These are phyloP conservation scores for Penicillium odoratum DNA, from an alignment of 495 filamentous ascomycete species.

Conservation along the genomic window DNA sequence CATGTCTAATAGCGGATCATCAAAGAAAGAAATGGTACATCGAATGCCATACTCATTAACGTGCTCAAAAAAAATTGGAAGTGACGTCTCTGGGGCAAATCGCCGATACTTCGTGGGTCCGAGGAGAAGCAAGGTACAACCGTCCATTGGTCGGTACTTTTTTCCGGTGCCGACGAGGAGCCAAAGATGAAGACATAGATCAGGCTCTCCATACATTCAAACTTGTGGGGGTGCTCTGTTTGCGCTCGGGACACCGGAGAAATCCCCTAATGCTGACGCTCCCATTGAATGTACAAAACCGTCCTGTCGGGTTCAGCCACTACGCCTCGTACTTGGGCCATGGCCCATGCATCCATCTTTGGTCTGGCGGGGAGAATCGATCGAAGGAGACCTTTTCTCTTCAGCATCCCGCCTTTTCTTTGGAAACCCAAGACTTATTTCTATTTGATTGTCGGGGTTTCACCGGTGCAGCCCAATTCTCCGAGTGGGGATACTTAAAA, in stretches of 20 bases:
- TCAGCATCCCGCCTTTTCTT: not conserved
- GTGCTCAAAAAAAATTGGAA: not conserved
- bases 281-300: not conserved
- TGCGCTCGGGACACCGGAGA: not conserved
- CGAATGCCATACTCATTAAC: not conserved
- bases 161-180: not conserved
- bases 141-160: not conserved
- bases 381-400: not conserved
- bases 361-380: not conserved
- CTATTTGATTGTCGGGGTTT: not conserved
- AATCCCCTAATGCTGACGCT: not conserved
- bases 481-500: not conserved
- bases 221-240: not conserved
- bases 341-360: not conserved
- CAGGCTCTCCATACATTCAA: not conserved
- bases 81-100: not conserved
- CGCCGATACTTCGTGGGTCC: not conserved
- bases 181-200: not conserved
- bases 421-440: not conserved
- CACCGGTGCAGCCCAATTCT: not conserved
- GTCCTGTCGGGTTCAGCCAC: not conserved
- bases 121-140: not conserved
- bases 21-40: not conserved
- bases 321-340: not conserved
- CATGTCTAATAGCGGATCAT: not conserved